Evolutionary conservation across 106 monocot species (phyloP).

Genomic region (Phalaenopsis aphrodite): DNA sequence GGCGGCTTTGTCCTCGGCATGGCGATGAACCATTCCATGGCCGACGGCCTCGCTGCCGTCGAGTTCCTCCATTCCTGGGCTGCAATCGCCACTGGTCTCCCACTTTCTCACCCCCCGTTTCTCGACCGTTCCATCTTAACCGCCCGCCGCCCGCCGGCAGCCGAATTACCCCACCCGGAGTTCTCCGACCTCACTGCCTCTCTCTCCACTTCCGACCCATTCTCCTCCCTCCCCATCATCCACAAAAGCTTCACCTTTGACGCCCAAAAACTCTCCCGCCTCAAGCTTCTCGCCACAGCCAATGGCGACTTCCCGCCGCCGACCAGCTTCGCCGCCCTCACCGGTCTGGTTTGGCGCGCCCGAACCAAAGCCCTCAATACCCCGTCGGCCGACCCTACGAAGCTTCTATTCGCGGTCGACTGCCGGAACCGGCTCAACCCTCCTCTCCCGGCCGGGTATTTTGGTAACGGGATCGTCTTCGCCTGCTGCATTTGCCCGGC

Average conservation of each 20-base stretch:
- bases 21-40: conserved; percentile 45
- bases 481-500: conserved; percentile 18
- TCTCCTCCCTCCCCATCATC: neutral
- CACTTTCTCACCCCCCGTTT: conserved; percentile 27
- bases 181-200: neutral
- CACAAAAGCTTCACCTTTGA: conserved; percentile 40
- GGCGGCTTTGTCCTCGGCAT: conserved; percentile 39
- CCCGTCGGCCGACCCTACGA: conserved; percentile 15
- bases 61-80: conserved; percentile 50
- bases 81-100: conserved; percentile 21
- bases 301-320: neutral
- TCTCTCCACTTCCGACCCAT: neutral
- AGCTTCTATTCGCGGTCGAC: conserved; percentile 52
- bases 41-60: conserved; percentile 35
- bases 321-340: conserved; percentile 25
- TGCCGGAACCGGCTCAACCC: conserved; percentile 24
- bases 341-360: conserved; percentile 37
- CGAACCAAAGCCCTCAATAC: conserved; percentile 23
- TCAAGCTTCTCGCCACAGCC: conserved; percentile 9
- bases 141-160: conserved; percentile 12
- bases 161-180: conserved; percentile 20
- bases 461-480: conserved; percentile 45
- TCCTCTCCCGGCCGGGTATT: conserved; percentile 38
- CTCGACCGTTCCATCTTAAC: conserved; percentile 29
- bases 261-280: conserved; percentile 9